A percentile compares a stretch with the other conserved stretches of the same genome.
Conservation (phyloP, 2,329 filamentous ascomycete genomes). For the Pseudogymnoascus sp. region DNA sequence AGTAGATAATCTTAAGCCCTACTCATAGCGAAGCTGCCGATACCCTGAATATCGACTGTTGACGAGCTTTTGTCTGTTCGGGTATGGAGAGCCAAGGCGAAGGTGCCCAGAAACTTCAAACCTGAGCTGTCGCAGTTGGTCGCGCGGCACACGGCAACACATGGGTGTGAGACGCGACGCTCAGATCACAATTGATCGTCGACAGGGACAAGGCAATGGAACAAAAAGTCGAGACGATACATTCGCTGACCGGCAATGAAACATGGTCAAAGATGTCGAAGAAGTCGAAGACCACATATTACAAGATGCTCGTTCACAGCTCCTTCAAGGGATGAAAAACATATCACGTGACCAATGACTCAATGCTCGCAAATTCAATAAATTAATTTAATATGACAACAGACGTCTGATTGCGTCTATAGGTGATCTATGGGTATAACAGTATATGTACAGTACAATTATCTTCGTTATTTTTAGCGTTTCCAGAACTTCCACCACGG, state of each 20-base stretch:
- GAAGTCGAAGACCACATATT: neutral
- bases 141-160: neutral
- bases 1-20: neutral
- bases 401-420: neutral
- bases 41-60: neutral
- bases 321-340: neutral
- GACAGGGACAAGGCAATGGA: slow-evolving; percentile 6
- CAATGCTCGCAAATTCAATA: neutral
- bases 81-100: neutral
- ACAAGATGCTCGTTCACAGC: neutral
- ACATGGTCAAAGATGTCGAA: neutral
- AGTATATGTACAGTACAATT: slow-evolving; percentile 11
- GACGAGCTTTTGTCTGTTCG: neutral
- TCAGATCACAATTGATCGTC: slow-evolving; percentile 3
- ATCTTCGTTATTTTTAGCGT: slow-evolving; percentile 30
- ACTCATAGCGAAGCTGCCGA: neutral
- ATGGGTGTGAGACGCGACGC: slow-evolving; percentile 6
- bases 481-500: slow-evolving; percentile 59
- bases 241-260: neutral
- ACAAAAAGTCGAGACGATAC: slow-evolving; percentile 8
- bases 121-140: neutral
- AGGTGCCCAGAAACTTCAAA: neutral
- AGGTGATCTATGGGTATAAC: slow-evolving; percentile 8
- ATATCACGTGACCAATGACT: neutral
- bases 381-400: neutral